These are phyloP conservation scores for Boletus barrowsii DNA, from an alignment of 768 basidiomycete species.

Conservation along the genomic window DNA sequence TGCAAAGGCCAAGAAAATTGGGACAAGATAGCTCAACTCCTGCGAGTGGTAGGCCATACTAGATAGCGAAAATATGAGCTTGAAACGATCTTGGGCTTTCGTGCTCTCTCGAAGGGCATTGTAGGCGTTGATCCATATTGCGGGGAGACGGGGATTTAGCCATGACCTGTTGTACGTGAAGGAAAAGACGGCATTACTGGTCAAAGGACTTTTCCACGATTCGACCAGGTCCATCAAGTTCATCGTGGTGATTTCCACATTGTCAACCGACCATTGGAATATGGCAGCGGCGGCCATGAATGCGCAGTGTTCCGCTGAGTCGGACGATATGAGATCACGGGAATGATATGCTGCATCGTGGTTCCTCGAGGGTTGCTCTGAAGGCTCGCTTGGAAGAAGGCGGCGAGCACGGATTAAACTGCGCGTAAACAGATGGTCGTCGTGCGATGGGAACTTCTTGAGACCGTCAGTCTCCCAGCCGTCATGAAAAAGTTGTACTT, in stretches of 20 bases:
- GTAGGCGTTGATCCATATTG: slow-evolving; percentile 29
- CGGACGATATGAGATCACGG: neutral
- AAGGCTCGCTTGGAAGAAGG: slow-evolving; percentile 10
- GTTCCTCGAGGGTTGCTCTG: neutral
- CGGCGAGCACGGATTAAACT: slow-evolving; percentile 5
- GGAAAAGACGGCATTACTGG: neutral
- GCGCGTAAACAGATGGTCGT: slow-evolving; percentile 16
- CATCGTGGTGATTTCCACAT: neutral
- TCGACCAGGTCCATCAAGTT: slow-evolving; percentile 9
- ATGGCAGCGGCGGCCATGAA: slow-evolving; percentile 2
- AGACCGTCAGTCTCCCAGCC: neutral
- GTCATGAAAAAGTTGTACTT: slow-evolving; percentile 4
- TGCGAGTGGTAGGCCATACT: slow-evolving; percentile 30
- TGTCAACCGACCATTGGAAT: neutral
- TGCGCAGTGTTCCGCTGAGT: slow-evolving; percentile 1
- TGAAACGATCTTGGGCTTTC: slow-evolving; percentile 9
- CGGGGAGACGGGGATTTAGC: slow-evolving; percentile 19
- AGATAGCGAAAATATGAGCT: slow-evolving; percentile 31
- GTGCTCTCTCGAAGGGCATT: slow-evolving; percentile 18
- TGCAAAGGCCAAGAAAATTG: slow-evolving; percentile 31
- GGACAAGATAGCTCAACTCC: slow-evolving; percentile 9
- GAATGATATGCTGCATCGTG: slow-evolving; percentile 6
- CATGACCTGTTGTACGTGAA: slow-evolving; percentile 29
- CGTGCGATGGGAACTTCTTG: slow-evolving; percentile 2
- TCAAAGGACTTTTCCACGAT: neutral